Conservation (phyloP, 495 filamentous ascomycete genomes). For the Pseudoneurospora amorphoporcata region DNA sequence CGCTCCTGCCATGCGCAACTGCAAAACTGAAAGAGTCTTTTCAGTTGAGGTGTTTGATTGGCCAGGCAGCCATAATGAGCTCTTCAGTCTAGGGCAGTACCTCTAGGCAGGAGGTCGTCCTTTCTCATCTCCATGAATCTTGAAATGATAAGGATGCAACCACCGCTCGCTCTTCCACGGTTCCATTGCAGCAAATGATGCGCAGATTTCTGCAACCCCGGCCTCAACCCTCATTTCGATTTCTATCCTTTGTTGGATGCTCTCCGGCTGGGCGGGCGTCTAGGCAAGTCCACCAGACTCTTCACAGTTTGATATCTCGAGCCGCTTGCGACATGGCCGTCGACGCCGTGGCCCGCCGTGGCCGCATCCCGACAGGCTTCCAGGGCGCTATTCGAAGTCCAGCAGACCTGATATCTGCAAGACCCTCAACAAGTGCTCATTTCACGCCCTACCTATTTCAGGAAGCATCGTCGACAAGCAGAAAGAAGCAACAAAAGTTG, state of each 20-base stretch:
- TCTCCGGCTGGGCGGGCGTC: background rate
- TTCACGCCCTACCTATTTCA: background rate
- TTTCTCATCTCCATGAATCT: background rate
- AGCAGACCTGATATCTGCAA: background rate
- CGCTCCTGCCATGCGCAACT: background rate
- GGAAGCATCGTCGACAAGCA: background rate
- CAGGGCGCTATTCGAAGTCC: background rate
- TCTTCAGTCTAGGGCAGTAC: background rate
- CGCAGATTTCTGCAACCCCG: background rate
- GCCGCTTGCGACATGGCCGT: background rate
- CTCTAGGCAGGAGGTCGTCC: background rate
- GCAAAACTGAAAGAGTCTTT: background rate
- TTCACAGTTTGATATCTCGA: background rate
- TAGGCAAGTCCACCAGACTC: background rate
- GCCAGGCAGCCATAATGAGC: background rate
- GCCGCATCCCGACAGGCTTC: background rate
- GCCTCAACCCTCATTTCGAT: background rate
- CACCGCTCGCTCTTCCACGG: background rate
- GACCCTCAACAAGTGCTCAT: background rate
- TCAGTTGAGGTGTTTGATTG: background rate
- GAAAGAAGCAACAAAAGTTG: background rate
- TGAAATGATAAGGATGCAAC: background rate
- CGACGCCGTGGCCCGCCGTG: background rate
- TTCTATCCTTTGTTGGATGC: background rate
- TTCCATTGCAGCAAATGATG: background rate